Conservation (phyloP, 2,329 filamentous ascomycete species). For the Nigrospora oryzae region DNA sequence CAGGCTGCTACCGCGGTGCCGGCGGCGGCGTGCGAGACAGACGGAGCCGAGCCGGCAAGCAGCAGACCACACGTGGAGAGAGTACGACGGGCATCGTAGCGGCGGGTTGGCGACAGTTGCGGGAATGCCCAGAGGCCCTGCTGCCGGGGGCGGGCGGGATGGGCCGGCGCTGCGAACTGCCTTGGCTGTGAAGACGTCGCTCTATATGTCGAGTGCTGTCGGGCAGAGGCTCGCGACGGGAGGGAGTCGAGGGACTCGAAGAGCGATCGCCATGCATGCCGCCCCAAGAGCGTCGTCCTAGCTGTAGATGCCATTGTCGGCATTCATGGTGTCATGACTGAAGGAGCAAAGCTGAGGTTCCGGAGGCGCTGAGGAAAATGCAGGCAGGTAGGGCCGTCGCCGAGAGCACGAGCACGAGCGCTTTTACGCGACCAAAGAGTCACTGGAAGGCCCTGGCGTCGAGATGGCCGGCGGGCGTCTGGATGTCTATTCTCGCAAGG, state of each 20-base stretch:
- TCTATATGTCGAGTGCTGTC: no score
- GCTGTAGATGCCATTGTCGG: slow-evolving; percentile 19
- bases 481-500: not conserved
- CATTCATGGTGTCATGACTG: slow-evolving; percentile 17
- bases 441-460: no score
- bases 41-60: slow-evolving; percentile 36
- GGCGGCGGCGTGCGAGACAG: slow-evolving; percentile 25
- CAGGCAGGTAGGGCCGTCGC: no score
- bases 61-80: slow-evolving; percentile 47
- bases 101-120: slow-evolving; percentile 19
- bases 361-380: no score
- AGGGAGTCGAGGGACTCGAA: slow-evolving; percentile 17
- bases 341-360: not conserved
- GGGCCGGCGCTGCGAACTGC: slow-evolving; percentile 6
- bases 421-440: no score
- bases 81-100: slow-evolving; percentile 35
- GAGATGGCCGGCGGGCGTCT: no score
- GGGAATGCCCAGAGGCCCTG: slow-evolving; percentile 17
- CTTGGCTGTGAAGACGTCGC: slow-evolving; percentile 2
- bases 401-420: no score
- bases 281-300: slow-evolving; percentile 21
- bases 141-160: slow-evolving; percentile 11
- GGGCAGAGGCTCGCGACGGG: slow-evolving; percentile 11
- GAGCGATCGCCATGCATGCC: slow-evolving; percentile 19
- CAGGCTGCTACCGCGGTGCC: slow-evolving; percentile 22